Evolutionary conservation across 345 rosid species (phyloP).

Genomic region (Boechera divaricarpa): DNA sequence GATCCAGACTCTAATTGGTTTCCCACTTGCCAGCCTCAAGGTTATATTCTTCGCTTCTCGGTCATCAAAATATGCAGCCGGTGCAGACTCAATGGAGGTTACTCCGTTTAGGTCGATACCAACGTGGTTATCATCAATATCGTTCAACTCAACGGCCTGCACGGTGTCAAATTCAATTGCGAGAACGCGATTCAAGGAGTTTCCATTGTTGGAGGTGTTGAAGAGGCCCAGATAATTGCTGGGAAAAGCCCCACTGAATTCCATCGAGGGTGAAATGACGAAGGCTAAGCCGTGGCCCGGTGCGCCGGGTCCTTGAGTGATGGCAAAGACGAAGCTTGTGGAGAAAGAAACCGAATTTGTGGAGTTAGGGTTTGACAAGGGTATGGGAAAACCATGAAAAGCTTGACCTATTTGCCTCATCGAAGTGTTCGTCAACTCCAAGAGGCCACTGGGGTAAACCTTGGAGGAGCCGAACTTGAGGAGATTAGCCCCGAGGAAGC

Average conservation of each 20-base stretch:
- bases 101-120: constrained; percentile 61
- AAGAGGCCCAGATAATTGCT: constrained; percentile 57
- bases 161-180: constrained; percentile 67
- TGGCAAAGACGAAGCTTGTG: constrained; percentile 52
- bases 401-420: constrained; percentile 51
- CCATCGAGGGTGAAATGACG: constrained; percentile 46
- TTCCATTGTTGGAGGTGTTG: constrained; percentile 48
- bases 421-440: constrained; percentile 63
- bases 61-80: constrained; percentile 51
- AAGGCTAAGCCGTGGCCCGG: constrained; percentile 59
- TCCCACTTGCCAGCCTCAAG: constrained; percentile 50
- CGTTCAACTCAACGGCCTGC: constrained; percentile 49
- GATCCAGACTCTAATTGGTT: constrained; percentile 63
- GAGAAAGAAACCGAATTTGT: constrained; percentile 43
- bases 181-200: constrained; percentile 51
- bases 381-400: constrained; percentile 49
- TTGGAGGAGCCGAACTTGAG: constrained; percentile 48
- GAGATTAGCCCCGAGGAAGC: constrained; percentile 51
- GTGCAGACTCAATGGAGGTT: constrained; percentile 43
- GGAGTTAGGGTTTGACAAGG: constrained; percentile 35
- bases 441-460: constrained; percentile 53
- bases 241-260: constrained; percentile 27
- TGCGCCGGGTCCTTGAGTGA: constrained; percentile 32
- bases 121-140: constrained; percentile 61
- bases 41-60: constrained; percentile 35